Conservation (phyloP, 2,329 filamentous ascomycete genomes). For the Cladophialophora psammophila region DNA sequence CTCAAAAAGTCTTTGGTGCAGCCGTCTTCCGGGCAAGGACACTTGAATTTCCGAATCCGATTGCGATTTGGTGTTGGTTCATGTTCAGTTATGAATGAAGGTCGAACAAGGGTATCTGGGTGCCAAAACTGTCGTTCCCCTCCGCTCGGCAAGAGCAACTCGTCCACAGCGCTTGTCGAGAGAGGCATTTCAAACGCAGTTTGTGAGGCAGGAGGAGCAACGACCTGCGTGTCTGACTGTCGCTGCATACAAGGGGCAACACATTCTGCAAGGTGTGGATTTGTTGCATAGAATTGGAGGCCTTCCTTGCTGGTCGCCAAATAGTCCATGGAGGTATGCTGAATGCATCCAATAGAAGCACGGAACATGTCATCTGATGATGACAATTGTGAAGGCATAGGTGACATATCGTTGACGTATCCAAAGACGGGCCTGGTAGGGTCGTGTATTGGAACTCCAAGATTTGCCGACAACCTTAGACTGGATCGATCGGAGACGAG, state of each 20-base stretch:
- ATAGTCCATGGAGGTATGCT: not conserved
- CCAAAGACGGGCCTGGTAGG: too few relatives aligned
- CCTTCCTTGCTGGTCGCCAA: not conserved
- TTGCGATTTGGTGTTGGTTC: not conserved
- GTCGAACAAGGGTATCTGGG: not conserved
- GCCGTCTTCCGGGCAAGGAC: not conserved
- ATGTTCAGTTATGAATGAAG: not conserved
- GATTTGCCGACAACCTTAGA: not conserved
- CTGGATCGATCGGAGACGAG: constrained; percentile 10
- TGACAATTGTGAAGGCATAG: not conserved
- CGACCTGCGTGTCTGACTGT: not conserved
- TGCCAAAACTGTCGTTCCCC: not conserved
- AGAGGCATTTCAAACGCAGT: not conserved
- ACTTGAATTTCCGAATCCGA: not conserved
- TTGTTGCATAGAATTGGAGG: not conserved
- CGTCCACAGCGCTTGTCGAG: not conserved
- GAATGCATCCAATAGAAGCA: not conserved
- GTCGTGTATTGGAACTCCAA: not conserved
- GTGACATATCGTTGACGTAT: not conserved
- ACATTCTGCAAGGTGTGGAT: not conserved
- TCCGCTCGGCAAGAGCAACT: not conserved
- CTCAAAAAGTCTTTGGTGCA: not conserved
- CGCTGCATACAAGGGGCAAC: not conserved
- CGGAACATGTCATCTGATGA: not conserved
- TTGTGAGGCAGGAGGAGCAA: not conserved